Evolutionary conservation across 805 yeast species (phyloP).

Genomic region (Hanseniaspora taiwanica): DNA sequence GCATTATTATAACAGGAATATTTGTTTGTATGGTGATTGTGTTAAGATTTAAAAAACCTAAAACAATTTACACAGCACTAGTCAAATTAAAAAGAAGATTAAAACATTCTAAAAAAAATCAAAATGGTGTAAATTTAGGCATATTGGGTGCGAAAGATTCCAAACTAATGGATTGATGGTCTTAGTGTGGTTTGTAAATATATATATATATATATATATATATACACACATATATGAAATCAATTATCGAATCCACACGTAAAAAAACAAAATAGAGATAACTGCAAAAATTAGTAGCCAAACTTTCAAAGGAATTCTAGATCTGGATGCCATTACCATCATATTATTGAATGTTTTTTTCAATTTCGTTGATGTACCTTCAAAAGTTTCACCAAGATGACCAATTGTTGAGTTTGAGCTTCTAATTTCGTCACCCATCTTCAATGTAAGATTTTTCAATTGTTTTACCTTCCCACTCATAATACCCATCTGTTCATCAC

Average conservation of each 20-base stretch:
- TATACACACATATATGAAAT: not conserved
- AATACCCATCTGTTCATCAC: conserved; percentile 41
- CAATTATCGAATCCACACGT: conserved; percentile 30
- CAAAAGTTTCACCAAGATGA: conserved; percentile 32
- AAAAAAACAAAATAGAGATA: conserved; percentile 36
- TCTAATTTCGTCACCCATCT: conserved; percentile 55
- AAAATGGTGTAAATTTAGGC: not conserved
- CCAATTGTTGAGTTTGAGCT: conserved; percentile 33
- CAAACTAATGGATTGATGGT: not conserved
- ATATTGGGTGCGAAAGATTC: not conserved
- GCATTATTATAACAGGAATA: too few relatives aligned
- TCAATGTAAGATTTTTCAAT: conserved; percentile 40
- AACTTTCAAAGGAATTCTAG: conserved; percentile 49
- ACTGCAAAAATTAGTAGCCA: conserved; percentile 43
- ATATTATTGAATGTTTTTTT: conserved; percentile 41
- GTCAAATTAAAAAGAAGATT: not conserved
- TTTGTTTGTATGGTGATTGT: too few relatives aligned
- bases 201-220: not conserved
- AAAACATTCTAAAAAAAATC: not conserved
- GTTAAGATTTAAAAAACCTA: conserved; percentile 12
- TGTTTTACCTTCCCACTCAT: conserved; percentile 42
- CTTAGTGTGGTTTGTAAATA: not conserved
- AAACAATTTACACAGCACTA: not conserved
- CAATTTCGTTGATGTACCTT: conserved; percentile 32
- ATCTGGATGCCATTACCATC: conserved; percentile 49